Evolutionary conservation across 371 early-diverging fungal species (phyloP), one percentile per base, ranked within the genome.

Genomic region (Rhizoclosmatium hyalinum): DNA sequence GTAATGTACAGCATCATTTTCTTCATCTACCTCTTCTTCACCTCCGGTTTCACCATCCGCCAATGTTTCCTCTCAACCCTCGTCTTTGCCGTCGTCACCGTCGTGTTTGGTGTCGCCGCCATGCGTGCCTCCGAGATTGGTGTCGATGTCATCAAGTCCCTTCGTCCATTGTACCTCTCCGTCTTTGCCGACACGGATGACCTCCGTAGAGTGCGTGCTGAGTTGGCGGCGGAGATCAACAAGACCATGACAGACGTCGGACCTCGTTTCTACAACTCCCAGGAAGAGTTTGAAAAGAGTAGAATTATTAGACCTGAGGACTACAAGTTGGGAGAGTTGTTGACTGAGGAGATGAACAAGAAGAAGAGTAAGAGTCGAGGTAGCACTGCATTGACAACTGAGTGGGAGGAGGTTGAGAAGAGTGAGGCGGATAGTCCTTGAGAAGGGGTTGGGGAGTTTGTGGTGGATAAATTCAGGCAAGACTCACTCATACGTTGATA

Each of bases 71-170:
- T 70, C 39, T 54, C 65, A 39, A 58, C 91, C n/a, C 57, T 91
- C 4, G 72, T 85, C 44, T 88, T 89, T 2, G 86, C 91, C 80
- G 84, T 83, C 2, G 71, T 89, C 8, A 77, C 93, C 8, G 92
- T 95, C 1, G 83, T 92, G 54, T 83, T 95, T 47, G 92, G 93
- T 57, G 93, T 92, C 77, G 90, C 91, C 2, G 91, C 94, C 12
- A 88, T 98, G 80, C 86, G 91, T 19, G 94, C 94, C 75, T 93
- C 94, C 57, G 98, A 98, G 78, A 91, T 90, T 75, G 97, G 96
- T 0, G 72, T 94, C 12, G 98, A 97, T 76, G 90, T 97, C 43
- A 87, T 92, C 79, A 91, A 90, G 75, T 96, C 95, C 2, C 81
- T 97, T 63, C 90, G 91, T 4, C 96, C 97, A 0, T 83, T 98